phyloP scores from a whole-genome alignment of 371 early-diverging fungal species.

The Phascolomyces articulosus region DNA sequence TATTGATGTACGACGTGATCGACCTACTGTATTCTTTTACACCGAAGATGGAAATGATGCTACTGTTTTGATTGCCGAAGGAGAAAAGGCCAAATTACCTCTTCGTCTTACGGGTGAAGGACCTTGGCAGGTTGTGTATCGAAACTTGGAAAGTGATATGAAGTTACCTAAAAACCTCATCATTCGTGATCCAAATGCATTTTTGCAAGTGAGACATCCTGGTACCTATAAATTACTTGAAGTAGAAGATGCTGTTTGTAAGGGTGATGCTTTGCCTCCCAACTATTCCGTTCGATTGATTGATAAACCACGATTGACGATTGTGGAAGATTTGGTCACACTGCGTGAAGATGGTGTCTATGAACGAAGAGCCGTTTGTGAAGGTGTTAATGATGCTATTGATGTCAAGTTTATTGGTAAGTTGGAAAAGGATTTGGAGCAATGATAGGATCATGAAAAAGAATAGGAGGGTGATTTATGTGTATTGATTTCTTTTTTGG shows the following conservation, averaged over 20 bases:
- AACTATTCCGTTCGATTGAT: conserved; percentile 38
- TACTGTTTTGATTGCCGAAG: conserved; percentile 33
- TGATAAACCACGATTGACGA: conserved; percentile 41
- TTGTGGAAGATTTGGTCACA: conserved; percentile 30
- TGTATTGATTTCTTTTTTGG: too few relatives aligned
- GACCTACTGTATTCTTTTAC: conserved; percentile 51
- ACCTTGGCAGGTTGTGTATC: conserved; percentile 47
- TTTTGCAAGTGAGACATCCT: conserved; percentile 29
- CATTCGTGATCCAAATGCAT: conserved; percentile 49
- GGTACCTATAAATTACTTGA: conserved; percentile 48
- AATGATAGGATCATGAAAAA: too few relatives aligned
- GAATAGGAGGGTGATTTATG: too few relatives aligned
- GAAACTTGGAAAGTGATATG: conserved; percentile 32
- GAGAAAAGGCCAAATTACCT: conserved; percentile 31
- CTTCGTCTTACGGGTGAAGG: conserved; percentile 51
- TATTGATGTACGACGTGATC: conserved; percentile 52
- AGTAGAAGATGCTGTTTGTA: conserved; percentile 51
- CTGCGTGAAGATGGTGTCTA: conserved; percentile 22
- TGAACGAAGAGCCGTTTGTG: conserved; percentile 48
- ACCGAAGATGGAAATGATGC: conserved; percentile 20
- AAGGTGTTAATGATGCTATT: conserved; percentile 41
- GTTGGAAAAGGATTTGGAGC: too few relatives aligned
- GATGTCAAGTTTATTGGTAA: conserved; percentile 41
- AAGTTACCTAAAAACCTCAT: conserved; percentile 14
- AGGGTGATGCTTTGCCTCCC: conserved; percentile 42